Base-by-base conservation (phyloP, 768 basidiomycete species). In the Exidia glandulosa region DNA sequence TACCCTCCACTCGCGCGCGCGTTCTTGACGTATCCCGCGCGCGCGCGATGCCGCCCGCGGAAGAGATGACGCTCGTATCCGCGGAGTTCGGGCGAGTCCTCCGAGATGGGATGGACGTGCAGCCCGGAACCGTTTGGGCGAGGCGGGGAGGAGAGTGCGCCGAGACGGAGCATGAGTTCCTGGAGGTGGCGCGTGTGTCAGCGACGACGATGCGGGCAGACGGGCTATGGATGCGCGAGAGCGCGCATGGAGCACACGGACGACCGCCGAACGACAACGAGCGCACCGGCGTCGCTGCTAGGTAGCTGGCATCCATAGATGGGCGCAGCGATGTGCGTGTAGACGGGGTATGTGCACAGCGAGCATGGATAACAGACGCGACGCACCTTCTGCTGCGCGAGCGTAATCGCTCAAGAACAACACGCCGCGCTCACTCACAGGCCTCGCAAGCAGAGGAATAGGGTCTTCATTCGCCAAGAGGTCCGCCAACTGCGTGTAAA, bases 21-120 rank as follows among this genome's bases (percentile, higher is more conserved):
- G 25, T 63, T 68, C 30, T 64, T 61, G n/a, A 65, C 62, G 48
- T 63, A 67, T 14, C 72, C 74, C 0, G 74, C 73, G 19, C 71
- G 68, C 14, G 74, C 69, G 62, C 76, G 76, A 3, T 76, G 77
- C 3, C 71, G 70, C 37, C 71, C 68, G 3, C 76, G 78, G 0
- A 78, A 75, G 54, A 84, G 82, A 23, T 82, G 76, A 27, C 76
- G 76, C 14, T 83, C 75, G 56, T 84, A 81, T 32, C 74, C 74
- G 7, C 81, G 79, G 6, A 82, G 73, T 60, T 81, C 80, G 2
- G 76, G 72, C 0, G 73, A 75, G 25, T 73, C 72, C 59, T 77
- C 76, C 4, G 81, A 79, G 57, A 82, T 72, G 5, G 84, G 84
- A 65, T 85, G 84, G 56, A 74, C 73, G 64, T 85, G 83, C 56